Percentiles rank a stretch among this genome's conserved stretches.
Evolutionary conservation across 768 basidiomycete genomes (phyloP).

Genomic region (Panaeolus cyanescens): DNA sequence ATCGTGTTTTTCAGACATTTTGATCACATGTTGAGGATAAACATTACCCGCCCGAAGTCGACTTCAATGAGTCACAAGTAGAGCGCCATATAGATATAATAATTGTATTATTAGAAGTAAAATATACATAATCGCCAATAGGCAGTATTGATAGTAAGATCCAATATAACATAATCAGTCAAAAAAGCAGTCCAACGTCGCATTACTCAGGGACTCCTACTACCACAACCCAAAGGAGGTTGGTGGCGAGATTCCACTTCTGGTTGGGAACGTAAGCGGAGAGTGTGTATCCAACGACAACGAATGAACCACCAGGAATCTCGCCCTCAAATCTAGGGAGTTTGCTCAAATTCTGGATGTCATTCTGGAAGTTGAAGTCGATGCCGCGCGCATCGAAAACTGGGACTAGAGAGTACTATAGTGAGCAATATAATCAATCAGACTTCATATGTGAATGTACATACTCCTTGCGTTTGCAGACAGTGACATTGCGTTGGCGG

Average conservation of each 20-base stretch:
- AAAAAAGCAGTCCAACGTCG: no score
- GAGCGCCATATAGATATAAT: no score
- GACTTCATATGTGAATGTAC: neutral
- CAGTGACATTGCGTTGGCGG: neutral
- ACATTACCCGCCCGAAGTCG: no score
- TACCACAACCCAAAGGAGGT: conserved; percentile 7
- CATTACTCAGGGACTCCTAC: conserved; percentile 8
- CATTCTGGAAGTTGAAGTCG: neutral
- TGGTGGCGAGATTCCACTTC: conserved; percentile 3
- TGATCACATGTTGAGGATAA: no score
- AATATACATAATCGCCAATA: no score
- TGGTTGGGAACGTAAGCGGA: neutral
- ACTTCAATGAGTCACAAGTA: no score
- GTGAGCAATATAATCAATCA: neutral
- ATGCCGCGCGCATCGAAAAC: conserved; percentile 5
- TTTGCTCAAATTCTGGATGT: neutral
- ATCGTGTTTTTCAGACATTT: no score
- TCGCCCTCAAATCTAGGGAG: neutral
- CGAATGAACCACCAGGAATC: conserved; percentile 7
- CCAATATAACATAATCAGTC: no score
- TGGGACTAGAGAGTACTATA: neutral
- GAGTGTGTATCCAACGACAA: conserved; percentile 4
- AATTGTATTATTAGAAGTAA: no score
- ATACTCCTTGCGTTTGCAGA: neutral
- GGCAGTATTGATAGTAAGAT: no score